Percentiles rank a stretch among this genome's conserved stretches.
These are phyloP conservation scores for Dillenia suffruticosa DNA, from an alignment of 164 flowering plant genomes.

Conservation along the genomic window DNA sequence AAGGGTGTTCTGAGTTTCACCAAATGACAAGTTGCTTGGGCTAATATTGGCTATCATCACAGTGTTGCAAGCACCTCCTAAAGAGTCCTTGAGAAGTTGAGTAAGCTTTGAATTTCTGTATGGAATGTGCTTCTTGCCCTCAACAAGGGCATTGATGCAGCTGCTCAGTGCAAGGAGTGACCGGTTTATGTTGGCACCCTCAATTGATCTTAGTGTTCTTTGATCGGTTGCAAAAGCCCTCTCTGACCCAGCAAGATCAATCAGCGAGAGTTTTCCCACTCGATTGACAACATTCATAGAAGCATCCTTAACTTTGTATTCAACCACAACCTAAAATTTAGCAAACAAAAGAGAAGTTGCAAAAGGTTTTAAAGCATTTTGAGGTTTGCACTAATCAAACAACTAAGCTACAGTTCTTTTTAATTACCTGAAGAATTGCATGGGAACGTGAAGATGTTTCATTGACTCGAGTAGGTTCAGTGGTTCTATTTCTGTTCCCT, in stretches of 20 bases:
- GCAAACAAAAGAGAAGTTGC: neutral
- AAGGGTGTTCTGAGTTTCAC: slow-evolving; percentile 92
- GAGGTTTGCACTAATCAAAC: neutral
- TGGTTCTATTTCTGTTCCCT: slow-evolving; percentile 85
- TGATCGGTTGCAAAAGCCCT: slow-evolving; percentile 96
- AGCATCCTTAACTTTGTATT: slow-evolving; percentile 65
- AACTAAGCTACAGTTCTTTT: neutral
- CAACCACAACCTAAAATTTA: slow-evolving; percentile 59
- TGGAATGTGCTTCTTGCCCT: slow-evolving; percentile 92
- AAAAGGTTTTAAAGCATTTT: neutral
- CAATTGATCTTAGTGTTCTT: slow-evolving; percentile 79
- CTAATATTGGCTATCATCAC: slow-evolving; percentile 96
- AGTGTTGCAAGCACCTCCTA: slow-evolving; percentile 89
- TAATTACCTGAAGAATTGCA: slow-evolving; percentile 85
- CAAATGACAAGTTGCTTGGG: slow-evolving; percentile 82
- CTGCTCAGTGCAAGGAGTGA: slow-evolving; percentile 94
- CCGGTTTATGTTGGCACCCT: slow-evolving; percentile 92
- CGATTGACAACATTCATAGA: slow-evolving; percentile 49
- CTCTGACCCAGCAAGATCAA: slow-evolving; percentile 96
- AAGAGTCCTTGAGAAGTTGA: slow-evolving; percentile 90
- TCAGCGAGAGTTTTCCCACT: slow-evolving; percentile 85
- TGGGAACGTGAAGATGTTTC: slow-evolving; percentile 96
- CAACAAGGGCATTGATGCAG: slow-evolving; percentile 96
- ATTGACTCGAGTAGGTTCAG: slow-evolving; percentile 91
- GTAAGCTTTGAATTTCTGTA: slow-evolving; percentile 91